Evolutionary conservation across 306 rosid species (phyloP).

Genomic region (Begonia masoniana): DNA sequence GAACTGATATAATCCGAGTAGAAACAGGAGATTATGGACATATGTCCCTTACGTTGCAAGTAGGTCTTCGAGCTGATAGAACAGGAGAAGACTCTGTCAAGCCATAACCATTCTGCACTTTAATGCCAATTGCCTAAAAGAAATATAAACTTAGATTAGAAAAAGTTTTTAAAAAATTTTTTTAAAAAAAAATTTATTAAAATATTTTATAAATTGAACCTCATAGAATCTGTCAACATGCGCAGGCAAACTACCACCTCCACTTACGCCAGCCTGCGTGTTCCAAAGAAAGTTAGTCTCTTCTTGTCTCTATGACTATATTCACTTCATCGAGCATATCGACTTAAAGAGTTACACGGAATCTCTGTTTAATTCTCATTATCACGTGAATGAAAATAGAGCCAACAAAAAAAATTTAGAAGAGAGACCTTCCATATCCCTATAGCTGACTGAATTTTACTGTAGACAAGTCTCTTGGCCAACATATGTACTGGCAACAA

Average conservation of each 20-base stretch:
- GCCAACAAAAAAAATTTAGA: no score
- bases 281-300: constrained; percentile 18
- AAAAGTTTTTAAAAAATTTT: no score
- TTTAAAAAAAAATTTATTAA: background rate
- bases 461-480: constrained; percentile 66
- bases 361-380: no score
- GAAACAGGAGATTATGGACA: background rate
- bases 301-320: constrained; percentile 2
- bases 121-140: constrained; percentile 77
- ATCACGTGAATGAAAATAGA: constrained; percentile 1
- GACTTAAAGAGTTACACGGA: no score
- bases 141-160: no score
- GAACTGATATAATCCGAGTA: background rate
- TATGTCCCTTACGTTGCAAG: constrained; percentile 51
- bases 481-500: constrained; percentile 67
- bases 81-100: constrained; percentile 89
- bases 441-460: constrained; percentile 66
- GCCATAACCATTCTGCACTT: constrained; percentile 88
- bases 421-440: constrained; percentile 12
- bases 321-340: no score
- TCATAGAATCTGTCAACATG: constrained; percentile 80
- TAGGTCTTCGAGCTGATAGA: constrained; percentile 59
- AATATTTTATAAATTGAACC: constrained; percentile 31
- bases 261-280: constrained; percentile 87
- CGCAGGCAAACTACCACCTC: constrained; percentile 80